phyloP scores from a whole-genome alignment of 1,284 basidiomycete genomes.

The Malassezia nana region DNA sequence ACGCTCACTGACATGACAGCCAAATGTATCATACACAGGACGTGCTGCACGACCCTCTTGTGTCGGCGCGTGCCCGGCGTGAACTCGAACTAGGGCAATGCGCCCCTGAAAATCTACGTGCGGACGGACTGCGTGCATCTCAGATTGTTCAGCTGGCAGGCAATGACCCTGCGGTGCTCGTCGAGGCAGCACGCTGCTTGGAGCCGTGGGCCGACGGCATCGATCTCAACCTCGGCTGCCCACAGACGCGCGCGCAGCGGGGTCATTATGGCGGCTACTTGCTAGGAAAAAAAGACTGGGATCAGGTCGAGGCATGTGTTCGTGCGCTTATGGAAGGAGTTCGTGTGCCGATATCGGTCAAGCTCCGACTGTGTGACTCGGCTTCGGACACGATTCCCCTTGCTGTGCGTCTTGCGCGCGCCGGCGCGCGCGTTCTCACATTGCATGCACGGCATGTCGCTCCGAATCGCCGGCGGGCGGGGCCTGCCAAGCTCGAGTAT shows the following conservation, averaged over 20 bases:
- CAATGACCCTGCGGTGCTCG: slow-evolving; percentile 57
- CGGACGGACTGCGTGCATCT: slow-evolving; percentile 38
- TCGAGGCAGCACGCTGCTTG: slow-evolving; percentile 57
- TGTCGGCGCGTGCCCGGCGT: slow-evolving; percentile 20
- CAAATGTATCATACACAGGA: slow-evolving; percentile 31
- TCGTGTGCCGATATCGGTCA: slow-evolving; percentile 57
- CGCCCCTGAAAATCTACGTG: slow-evolving; percentile 15
- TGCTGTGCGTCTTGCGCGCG: slow-evolving; percentile 55
- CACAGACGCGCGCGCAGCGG: slow-evolving; percentile 60
- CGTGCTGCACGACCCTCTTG: slow-evolving; percentile 16
- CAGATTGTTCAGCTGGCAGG: slow-evolving; percentile 65
- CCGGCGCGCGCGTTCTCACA: slow-evolving; percentile 60
- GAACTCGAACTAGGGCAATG: slow-evolving; percentile 21
- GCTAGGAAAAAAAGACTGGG: slow-evolving; percentile 60
- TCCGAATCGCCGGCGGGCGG: slow-evolving; percentile 58
- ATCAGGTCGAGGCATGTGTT: slow-evolving; percentile 53
- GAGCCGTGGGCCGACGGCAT: slow-evolving; percentile 55
- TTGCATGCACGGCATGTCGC: slow-evolving; percentile 64
- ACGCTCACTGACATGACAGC: background rate
- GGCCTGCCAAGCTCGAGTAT: slow-evolving; percentile 58
- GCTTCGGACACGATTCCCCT: slow-evolving; percentile 55
- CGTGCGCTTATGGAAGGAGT: slow-evolving; percentile 25
- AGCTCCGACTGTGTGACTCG: slow-evolving; percentile 53
- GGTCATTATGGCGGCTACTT: slow-evolving; percentile 65
- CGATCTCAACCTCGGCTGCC: slow-evolving; percentile 61